phyloP scores from a whole-genome alignment of 495 filamentous ascomycete species.

The Tuber brumale region DNA sequence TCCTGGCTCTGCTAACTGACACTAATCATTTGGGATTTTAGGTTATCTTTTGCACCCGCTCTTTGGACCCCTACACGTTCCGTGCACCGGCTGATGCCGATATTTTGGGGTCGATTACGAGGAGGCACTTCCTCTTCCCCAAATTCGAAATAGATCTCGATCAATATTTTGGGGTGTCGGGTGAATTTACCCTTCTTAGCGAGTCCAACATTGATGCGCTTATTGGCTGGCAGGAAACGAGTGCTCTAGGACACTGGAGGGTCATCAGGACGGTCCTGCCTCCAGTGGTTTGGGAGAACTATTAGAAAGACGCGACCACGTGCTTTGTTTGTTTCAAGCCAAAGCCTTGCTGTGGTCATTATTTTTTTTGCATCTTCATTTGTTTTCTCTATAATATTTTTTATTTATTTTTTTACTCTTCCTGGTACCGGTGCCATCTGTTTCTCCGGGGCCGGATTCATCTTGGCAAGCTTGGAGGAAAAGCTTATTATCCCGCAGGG shows the following conservation, averaged over 20 bases:
- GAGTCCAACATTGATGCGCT: conserved; percentile 56
- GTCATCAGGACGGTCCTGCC: conserved; percentile 86
- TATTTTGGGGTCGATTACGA: conserved; percentile 61
- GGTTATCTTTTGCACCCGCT: conserved; percentile 62
- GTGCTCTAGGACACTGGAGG: conserved; percentile 77
- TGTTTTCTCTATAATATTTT: neutral
- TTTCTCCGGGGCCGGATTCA: neutral
- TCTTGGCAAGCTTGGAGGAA: neutral
- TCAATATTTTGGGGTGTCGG: conserved; percentile 47
- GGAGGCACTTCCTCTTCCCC: conserved; percentile 64
- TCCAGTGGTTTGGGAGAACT: conserved; percentile 73
- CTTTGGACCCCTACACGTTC: conserved; percentile 53
- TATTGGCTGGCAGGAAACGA: conserved; percentile 61
- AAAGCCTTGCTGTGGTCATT: neutral
- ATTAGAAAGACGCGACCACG: conserved; percentile 50
- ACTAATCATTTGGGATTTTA: conserved; percentile 16
- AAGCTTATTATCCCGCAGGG: neutral
- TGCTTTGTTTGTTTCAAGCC: neutral
- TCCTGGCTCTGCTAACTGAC: conserved; percentile 27
- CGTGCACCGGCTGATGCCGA: conserved; percentile 60
- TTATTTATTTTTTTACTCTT: conserved; percentile 1
- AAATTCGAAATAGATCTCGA: conserved; percentile 60
- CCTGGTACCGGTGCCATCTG: neutral
- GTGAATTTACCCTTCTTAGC: conserved; percentile 47
- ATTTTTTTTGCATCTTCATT: neutral